These are phyloP conservation scores for Setaria italica DNA, from an alignment of 202 grass and related monocot species.

Conservation along the genomic window DNA sequence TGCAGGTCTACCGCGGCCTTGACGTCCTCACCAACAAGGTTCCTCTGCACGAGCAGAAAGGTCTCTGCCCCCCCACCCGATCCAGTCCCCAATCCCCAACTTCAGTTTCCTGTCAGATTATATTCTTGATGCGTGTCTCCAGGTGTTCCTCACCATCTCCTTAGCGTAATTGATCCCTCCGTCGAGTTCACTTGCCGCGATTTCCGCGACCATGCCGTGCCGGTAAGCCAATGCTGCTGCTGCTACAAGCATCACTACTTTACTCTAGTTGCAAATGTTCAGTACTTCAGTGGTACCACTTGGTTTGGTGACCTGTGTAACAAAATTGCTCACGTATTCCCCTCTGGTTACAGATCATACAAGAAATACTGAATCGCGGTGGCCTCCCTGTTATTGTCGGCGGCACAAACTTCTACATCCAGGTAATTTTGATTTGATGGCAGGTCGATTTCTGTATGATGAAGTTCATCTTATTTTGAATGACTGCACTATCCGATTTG, in stretches of 20 bases:
- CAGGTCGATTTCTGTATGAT: background rate
- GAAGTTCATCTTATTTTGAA: background rate
- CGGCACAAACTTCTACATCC: conserved; percentile 97
- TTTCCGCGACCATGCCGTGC: conserved; percentile 70
- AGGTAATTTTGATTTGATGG: conserved; percentile 48
- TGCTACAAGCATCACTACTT: conserved; percentile 25
- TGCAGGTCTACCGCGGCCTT: conserved; percentile 88
- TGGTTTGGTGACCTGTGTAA: background rate
- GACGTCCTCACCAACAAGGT: conserved; percentile 94
- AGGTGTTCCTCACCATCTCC: conserved; percentile 87
- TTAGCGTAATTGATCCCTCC: conserved; percentile 76
- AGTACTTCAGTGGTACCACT: background rate
- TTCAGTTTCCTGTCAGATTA: background rate
- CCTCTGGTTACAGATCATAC: conserved; percentile 63
- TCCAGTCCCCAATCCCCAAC: background rate
- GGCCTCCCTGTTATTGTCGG: conserved; percentile 91
- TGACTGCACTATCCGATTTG: background rate
- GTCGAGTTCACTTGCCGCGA: conserved; percentile 80
- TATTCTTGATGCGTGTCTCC: conserved; percentile 14
- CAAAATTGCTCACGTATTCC: background rate
- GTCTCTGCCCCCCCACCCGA: conserved; percentile 16
- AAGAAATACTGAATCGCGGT: conserved; percentile 68
- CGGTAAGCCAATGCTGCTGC: conserved; percentile 46
- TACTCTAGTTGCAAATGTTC: background rate
- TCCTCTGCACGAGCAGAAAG: conserved; percentile 70